A percentile compares a stretch with the other conserved stretches of the same genome.
Conservation (phyloP, 2,329 filamentous ascomycete genomes). For the Rhytidhysteron rufulum region DNA sequence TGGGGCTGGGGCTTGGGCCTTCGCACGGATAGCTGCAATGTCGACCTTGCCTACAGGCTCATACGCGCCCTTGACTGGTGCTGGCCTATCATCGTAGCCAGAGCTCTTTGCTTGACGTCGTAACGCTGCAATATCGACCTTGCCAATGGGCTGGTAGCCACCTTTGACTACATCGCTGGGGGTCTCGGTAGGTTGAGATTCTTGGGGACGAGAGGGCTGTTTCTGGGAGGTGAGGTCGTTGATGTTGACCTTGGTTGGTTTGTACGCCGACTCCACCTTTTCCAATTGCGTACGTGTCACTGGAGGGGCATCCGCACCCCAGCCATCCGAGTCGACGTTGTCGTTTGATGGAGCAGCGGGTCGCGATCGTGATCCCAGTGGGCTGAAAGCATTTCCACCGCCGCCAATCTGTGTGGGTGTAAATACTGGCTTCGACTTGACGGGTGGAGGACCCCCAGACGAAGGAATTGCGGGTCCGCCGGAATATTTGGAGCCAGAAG, state of each 20-base stretch:
- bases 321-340: constrained; percentile 77
- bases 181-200: constrained; percentile 45
- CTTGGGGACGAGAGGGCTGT: constrained; percentile 59
- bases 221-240: constrained; percentile 74
- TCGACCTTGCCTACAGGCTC: constrained; percentile 96
- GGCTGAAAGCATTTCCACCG: constrained; percentile 59
- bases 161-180: constrained; percentile 70
- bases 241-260: constrained; percentile 94
- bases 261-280: constrained; percentile 88
- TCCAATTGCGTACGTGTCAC: constrained; percentile 82
- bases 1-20: constrained; percentile 62
- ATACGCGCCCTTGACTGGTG: constrained; percentile 85
- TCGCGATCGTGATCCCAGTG: constrained; percentile 63
- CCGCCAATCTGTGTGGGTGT: constrained; percentile 67
- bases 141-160: constrained; percentile 88
- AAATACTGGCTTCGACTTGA: constrained; percentile 87
- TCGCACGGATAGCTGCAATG: constrained; percentile 87
- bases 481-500: constrained; percentile 92
- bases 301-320: constrained; percentile 91
- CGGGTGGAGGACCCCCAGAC: constrained; percentile 62
- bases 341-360: constrained; percentile 48
- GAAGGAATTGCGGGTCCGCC: constrained; percentile 56
- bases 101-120: constrained; percentile 67
- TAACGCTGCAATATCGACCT: constrained; percentile 94
- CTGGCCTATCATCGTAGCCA: constrained; percentile 71